phyloP scores from a whole-genome alignment of 169 alveolate species.

The Plasmodium vivax region DNA sequence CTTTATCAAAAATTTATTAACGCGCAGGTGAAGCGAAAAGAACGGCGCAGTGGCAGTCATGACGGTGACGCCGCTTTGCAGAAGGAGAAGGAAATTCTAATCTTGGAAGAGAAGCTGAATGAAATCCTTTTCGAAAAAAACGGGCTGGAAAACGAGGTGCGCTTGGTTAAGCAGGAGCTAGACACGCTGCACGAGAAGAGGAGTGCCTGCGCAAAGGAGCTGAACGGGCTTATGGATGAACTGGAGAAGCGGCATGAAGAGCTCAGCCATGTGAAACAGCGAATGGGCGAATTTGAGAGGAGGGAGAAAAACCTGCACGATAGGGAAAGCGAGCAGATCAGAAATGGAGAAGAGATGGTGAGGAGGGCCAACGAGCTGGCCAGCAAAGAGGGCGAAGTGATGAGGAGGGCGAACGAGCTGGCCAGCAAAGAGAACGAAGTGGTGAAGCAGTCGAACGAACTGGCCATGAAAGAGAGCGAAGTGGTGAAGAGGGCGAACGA shows the following conservation, averaged over 20 bases:
- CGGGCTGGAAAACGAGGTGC: neutral
- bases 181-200: conserved; percentile 24
- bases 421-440: conserved; percentile 16
- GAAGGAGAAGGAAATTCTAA: neutral
- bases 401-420: conserved; percentile 20
- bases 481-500: conserved; percentile 28
- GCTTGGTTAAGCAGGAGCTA: conserved; percentile 9
- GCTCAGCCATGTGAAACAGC: neutral
- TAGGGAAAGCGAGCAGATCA: conserved; percentile 30
- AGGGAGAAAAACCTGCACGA: conserved; percentile 13
- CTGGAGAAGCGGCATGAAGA: conserved; percentile 4
- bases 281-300: conserved; percentile 14
- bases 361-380: conserved; percentile 15
- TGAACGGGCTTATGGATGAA: conserved; percentile 14
- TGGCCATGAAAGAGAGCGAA: too few species aligned
- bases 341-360: conserved; percentile 23
- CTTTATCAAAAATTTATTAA: conserved; percentile 18
- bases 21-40: conserved; percentile 5
- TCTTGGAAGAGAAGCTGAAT: conserved; percentile 19
- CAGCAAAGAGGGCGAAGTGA: conserved; percentile 17
- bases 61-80: neutral
- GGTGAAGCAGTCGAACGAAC: conserved; percentile 25
- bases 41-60: neutral
- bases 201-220: conserved; percentile 5
- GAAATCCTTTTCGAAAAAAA: conserved; percentile 12